A percentile compares a stretch with the other conserved stretches of the same genome.
Evolutionary conservation across 305 asterid genomes (phyloP).

Genomic region (Fraxinus dipetala): DNA sequence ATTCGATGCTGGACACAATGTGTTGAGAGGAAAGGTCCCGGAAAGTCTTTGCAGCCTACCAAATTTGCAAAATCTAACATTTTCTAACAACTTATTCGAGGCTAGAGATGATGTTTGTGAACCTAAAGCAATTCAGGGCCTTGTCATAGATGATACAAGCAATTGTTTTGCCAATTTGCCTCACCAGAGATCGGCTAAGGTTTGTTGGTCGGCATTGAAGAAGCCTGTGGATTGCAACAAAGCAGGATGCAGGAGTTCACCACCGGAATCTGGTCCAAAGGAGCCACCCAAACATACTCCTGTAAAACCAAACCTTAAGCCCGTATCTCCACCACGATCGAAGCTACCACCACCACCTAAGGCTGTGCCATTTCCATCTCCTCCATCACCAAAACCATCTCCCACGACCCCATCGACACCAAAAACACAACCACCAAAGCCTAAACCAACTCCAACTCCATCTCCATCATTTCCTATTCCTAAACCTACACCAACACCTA

Average conservation of each 20-base stretch:
- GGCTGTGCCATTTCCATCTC: not conserved
- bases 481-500: not conserved
- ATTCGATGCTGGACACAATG: conserved; percentile 38
- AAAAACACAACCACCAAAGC: conserved; percentile 6
- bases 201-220: conserved; percentile 38
- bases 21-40: conserved; percentile 47
- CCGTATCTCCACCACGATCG: not conserved
- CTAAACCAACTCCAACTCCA: not conserved
- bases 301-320: conserved; percentile 11
- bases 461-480: not conserved
- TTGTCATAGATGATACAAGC: conserved; percentile 33
- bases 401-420: not conserved
- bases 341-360: conserved; percentile 12
- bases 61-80: conserved; percentile 42
- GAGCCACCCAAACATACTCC: conserved; percentile 4
- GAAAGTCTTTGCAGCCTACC: conserved; percentile 47
- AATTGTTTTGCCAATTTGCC: conserved; percentile 42
- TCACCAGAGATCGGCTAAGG: conserved; percentile 39
- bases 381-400: not conserved
- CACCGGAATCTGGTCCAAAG: conserved; percentile 24
- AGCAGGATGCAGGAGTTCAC: conserved; percentile 30
- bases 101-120: conserved; percentile 41
- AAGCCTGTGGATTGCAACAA: conserved; percentile 45
- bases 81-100: conserved; percentile 43
- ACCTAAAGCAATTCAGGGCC: conserved; percentile 20